Evolutionary conservation across 2,329 filamentous ascomycete species (phyloP).

Genomic region (Paracamarosporium sp.): DNA sequence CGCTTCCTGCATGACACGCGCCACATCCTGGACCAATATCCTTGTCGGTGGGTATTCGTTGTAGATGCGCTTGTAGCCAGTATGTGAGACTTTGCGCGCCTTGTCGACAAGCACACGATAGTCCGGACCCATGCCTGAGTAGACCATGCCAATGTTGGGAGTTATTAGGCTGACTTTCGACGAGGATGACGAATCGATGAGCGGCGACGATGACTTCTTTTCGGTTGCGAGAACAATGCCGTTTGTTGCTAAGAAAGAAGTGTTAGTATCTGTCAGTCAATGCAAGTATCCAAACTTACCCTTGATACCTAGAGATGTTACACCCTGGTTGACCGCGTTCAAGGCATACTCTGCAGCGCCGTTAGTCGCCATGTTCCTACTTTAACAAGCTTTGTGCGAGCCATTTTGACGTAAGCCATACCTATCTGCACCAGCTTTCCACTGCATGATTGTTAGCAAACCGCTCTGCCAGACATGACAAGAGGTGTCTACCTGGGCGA

Average conservation of each 20-base stretch:
- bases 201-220: constrained; percentile 98
- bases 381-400: background rate
- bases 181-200: constrained; percentile 92
- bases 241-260: constrained; percentile 77
- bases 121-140: constrained; percentile 98
- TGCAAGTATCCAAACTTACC: constrained; percentile 59
- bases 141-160: constrained; percentile 99
- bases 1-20: constrained; percentile 97
- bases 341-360: constrained; percentile 85
- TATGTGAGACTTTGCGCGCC: constrained; percentile 97
- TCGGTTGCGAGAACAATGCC: constrained; percentile 98
- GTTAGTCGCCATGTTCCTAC: constrained; percentile 26
- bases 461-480: constrained; percentile 29
- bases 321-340: constrained; percentile 98
- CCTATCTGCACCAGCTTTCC: constrained; percentile 99
- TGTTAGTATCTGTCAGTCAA: constrained; percentile 8
- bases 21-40: constrained; percentile 98
- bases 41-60: constrained; percentile 99
- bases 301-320: constrained; percentile 98
- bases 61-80: constrained; percentile 99
- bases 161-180: constrained; percentile 98
- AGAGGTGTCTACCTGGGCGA: constrained; percentile 82
- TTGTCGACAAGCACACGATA: constrained; percentile 98
- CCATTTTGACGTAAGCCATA: constrained; percentile 47
- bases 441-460: constrained; percentile 64